phyloP scores from a whole-genome alignment of 2,329 filamentous ascomycete genomes.

The Exophiala alcalophila region DNA sequence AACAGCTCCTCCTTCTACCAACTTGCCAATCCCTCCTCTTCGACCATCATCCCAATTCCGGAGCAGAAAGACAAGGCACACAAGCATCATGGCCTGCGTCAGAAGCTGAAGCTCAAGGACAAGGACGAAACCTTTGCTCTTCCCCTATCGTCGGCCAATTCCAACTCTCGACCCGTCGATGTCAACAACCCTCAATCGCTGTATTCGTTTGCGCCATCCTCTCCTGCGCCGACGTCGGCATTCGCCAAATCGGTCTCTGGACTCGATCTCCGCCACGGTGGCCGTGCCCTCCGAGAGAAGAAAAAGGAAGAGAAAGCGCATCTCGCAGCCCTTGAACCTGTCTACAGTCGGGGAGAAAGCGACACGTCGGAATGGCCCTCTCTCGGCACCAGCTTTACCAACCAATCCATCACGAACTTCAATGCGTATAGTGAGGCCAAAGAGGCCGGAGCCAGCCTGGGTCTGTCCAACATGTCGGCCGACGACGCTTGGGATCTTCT shows the following conservation, averaged over 20 bases:
- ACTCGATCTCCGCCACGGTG: constrained; percentile 73
- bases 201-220: constrained; percentile 65
- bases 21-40: constrained; percentile 57
- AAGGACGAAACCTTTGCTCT: constrained; percentile 57
- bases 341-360: constrained; percentile 29
- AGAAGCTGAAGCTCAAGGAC: constrained; percentile 63
- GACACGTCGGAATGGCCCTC: constrained; percentile 31
- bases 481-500: constrained; percentile 67
- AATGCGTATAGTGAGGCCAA: constrained; percentile 28
- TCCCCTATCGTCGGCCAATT: constrained; percentile 62
- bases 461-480: constrained; percentile 65
- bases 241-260: constrained; percentile 83
- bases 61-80: constrained; percentile 45
- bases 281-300: constrained; percentile 74
- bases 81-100: constrained; percentile 63
- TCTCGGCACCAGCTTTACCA: constrained; percentile 25
- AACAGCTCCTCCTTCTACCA: constrained; percentile 59
- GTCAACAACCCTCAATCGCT: constrained; percentile 61
- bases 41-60: constrained; percentile 46
- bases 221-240: constrained; percentile 55
- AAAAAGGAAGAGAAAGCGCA: constrained; percentile 65
- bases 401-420: constrained; percentile 23
- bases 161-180: constrained; percentile 63
- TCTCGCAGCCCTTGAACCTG: constrained; percentile 32
- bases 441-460: constrained; percentile 47